A percentile compares a stretch with the other conserved stretches of the same genome.
Conservation (phyloP, 192 early-diverging fungal species). For the Backusella morwellensis region DNA sequence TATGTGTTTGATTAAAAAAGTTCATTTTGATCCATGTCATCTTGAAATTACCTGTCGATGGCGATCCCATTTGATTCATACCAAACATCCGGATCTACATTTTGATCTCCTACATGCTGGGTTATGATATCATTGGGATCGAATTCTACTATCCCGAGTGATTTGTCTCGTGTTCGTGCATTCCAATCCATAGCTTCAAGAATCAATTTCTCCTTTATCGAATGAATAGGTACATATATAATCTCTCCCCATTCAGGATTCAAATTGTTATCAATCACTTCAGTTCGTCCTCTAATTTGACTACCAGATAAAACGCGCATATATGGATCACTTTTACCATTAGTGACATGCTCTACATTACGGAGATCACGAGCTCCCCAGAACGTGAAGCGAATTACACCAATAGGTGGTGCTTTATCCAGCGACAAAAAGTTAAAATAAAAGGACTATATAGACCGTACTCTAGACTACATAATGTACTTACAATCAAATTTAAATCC, state of each 20-base stretch:
- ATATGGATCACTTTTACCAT: constrained; percentile 85
- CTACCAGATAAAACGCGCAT: constrained; percentile 58
- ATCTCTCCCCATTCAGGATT: constrained; percentile 85
- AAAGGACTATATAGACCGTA: background rate
- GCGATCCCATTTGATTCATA: constrained; percentile 17
- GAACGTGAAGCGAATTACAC: constrained; percentile 68
- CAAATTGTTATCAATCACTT: constrained; percentile 66
- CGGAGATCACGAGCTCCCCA: constrained; percentile 66
- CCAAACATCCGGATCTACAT: constrained; percentile 22
- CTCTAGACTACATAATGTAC: background rate
- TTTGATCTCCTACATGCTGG: constrained; percentile 20
- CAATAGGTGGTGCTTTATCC: constrained; percentile 54
- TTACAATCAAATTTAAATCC: constrained; percentile 19
- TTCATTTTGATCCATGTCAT: background rate
- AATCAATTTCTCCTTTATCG: constrained; percentile 57
- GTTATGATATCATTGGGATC: constrained; percentile 14
- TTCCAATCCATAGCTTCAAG: constrained; percentile 81
- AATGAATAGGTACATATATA: constrained; percentile 74
- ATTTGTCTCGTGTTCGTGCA: constrained; percentile 66
- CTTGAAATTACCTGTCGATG: constrained; percentile 25
- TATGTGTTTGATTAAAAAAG: background rate
- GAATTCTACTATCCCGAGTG: constrained; percentile 57
- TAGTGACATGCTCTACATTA: constrained; percentile 65
- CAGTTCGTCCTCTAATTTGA: constrained; percentile 60
- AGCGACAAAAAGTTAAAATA: background rate